Evolutionary conservation across 306 rosid genomes (phyloP).

Genomic region (Hippophae rhamnoides): DNA sequence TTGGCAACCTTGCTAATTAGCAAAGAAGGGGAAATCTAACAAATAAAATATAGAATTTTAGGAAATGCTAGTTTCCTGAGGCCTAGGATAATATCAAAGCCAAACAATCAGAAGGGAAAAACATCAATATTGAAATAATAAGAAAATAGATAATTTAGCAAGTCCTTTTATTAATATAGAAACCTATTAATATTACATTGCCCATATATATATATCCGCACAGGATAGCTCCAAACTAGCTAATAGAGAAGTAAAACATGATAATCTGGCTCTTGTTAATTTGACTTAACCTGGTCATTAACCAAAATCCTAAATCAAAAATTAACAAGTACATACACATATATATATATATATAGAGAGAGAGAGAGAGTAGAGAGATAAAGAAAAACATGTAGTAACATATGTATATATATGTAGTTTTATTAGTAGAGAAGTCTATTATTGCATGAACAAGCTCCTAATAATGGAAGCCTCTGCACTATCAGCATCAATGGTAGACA

Average conservation of each 20-base stretch:
- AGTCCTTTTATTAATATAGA: slow-evolving; percentile 19
- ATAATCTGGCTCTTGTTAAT: background rate
- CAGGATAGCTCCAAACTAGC: slow-evolving; percentile 1
- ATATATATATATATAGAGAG: slow-evolving; percentile 23
- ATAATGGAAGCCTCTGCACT: slow-evolving; percentile 89
- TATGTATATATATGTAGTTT: background rate
- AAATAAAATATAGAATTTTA: no score
- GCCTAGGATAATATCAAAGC: no score
- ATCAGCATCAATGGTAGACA: slow-evolving; percentile 82
- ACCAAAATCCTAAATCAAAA: slow-evolving; percentile 5
- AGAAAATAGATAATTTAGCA: slow-evolving; percentile 1
- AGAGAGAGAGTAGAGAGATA: slow-evolving; percentile 12
- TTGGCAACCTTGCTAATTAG: no score
- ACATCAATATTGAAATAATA: no score
- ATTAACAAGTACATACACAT: slow-evolving; percentile 11
- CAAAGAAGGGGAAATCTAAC: no score
- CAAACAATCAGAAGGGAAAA: no score
- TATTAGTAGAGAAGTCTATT: slow-evolving; percentile 24
- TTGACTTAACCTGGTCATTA: slow-evolving; percentile 27
- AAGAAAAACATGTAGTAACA: slow-evolving; percentile 17
- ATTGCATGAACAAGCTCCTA: slow-evolving; percentile 82
- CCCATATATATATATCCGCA: background rate
- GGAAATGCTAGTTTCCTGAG: no score
- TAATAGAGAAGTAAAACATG: background rate
- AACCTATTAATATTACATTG: slow-evolving; percentile 16